Evolutionary conservation across 1,284 basidiomycete species (phyloP).

Genomic region (Trametes polyzona): DNA sequence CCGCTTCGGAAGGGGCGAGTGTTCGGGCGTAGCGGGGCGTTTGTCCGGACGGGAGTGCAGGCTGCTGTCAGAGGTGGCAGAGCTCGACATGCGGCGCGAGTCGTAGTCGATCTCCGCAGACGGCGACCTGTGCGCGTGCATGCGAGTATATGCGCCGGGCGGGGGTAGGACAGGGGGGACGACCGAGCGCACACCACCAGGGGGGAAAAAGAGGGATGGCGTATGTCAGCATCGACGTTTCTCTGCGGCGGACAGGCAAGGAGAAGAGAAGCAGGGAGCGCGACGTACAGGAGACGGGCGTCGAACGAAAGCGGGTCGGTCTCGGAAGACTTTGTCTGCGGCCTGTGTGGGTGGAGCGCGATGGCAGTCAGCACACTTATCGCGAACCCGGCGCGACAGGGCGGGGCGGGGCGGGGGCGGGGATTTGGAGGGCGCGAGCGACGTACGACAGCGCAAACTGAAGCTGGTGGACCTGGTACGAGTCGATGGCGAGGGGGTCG

Average conservation of each 20-base stretch:
- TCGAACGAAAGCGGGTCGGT: slow-evolving; percentile 28
- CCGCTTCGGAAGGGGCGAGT: slow-evolving; percentile 56
- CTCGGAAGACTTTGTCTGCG: slow-evolving; percentile 18
- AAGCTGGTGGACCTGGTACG: slow-evolving; percentile 65
- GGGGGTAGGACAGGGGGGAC: slow-evolving; percentile 16
- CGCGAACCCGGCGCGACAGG: slow-evolving; percentile 4
- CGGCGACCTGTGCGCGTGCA: slow-evolving; percentile 21
- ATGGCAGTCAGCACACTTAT: not conserved
- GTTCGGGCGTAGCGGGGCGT: slow-evolving; percentile 53
- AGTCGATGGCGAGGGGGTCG: slow-evolving; percentile 55
- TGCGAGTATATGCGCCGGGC: too few relatives aligned
- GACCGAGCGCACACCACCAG: too few relatives aligned
- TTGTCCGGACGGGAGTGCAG: slow-evolving; percentile 61
- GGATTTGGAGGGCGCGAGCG: too few relatives aligned
- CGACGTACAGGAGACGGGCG: slow-evolving; percentile 27
- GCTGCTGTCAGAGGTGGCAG: slow-evolving; percentile 59
- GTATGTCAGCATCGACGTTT: slow-evolving; percentile 20
- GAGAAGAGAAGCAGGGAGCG: slow-evolving; percentile 33
- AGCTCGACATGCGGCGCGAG: slow-evolving; percentile 42
- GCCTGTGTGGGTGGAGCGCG: slow-evolving; percentile 3
- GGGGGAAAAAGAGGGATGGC: slow-evolving; percentile 45
- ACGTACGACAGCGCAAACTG: slow-evolving; percentile 49
- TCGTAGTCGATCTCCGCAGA: slow-evolving; percentile 44
- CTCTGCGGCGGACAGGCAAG: slow-evolving; percentile 36
- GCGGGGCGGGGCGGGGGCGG: not conserved